These are phyloP conservation scores for Fusarium solani-melongenae DNA, from an alignment of 2,329 filamentous ascomycete genomes.

Conservation along the genomic window DNA sequence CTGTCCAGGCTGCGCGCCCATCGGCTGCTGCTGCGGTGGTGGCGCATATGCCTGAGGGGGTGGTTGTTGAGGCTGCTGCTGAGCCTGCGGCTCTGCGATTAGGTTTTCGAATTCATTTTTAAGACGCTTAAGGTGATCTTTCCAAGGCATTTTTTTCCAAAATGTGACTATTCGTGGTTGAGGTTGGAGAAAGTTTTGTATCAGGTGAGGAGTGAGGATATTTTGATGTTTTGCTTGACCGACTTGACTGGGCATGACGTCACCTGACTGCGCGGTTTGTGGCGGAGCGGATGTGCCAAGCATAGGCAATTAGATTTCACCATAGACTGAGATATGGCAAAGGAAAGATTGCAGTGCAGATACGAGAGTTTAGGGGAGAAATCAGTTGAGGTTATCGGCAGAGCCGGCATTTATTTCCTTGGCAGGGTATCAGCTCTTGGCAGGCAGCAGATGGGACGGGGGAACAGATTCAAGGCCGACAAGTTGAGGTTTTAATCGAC, in stretches of 20 bases:
- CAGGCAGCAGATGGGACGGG: neutral
- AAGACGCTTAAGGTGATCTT: constrained; percentile 51
- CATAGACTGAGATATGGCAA: neutral
- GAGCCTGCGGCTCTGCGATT: constrained; percentile 43
- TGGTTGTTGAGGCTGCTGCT: constrained; percentile 36
- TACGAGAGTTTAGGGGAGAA: neutral
- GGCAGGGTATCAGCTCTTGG: neutral
- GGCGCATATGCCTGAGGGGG: constrained; percentile 34
- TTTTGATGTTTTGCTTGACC: neutral
- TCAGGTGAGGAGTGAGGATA: constrained; percentile 2
- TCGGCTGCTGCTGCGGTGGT: constrained; percentile 36
- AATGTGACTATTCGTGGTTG: neutral
- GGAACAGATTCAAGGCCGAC: neutral
- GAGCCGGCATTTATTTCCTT: neutral
- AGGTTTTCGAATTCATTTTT: constrained; percentile 53
- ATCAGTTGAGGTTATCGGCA: neutral
- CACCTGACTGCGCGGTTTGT: constrained; percentile 7
- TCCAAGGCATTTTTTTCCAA: constrained; percentile 48
- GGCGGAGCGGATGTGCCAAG: neutral
- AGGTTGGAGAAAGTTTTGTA: neutral
- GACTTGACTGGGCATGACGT: constrained; percentile 12
- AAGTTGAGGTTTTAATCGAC: neutral
- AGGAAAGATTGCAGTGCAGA: neutral
- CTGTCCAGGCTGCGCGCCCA: constrained; percentile 13
- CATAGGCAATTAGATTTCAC: neutral